Evolutionary conservation across 2,329 filamentous ascomycete species (phyloP), one percentile per base, ranked within the genome.

Genomic region (Tricladium varicosporioides): DNA sequence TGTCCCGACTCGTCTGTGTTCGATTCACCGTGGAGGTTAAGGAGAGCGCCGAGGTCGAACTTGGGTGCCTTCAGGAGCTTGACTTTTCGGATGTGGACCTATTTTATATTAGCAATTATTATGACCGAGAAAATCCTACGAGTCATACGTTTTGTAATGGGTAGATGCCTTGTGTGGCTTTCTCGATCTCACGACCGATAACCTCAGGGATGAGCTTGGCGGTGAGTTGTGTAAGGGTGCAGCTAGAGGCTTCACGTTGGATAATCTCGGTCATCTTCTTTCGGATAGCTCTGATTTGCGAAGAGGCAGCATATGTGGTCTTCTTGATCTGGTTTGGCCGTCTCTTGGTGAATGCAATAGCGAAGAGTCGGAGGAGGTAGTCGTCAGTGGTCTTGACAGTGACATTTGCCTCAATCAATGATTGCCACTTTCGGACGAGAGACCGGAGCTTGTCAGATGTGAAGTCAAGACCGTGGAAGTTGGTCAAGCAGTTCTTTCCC

Each of bases 221-320:
- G 74, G 92, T 96, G 71, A 99, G 88, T 85, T 97, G 93, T 71
- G 90, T 88, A 68, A 99, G 87, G 65, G 92, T 96, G 87, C 92
- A 96, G 82, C 84, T 91, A 70, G 89, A 85, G 64, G 94, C 94
- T 84, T 99, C 94, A 72, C 92, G 89, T 79, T 90, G 86, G 79
- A 99, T 97, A 80, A 99, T 97, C 81, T 99, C 94, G 66, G 86
- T 89, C 94, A 99, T 99, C 91, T 99, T 97, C 86, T 92, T 94
- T 80, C 94, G 90, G 79, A 99, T 99, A 70, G 89, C 88, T 69
- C 93, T 89, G 79, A 97, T 97, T 82, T 99, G 94, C 66, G 94
- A 97, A 66, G 91, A 92, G 67, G 88, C 88, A 70, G 94, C 94
- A 76, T 99, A 99, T 76, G 94, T 99, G 73, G 94, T 99, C 90